Conservation (phyloP, 2,329 filamentous ascomycete species). For the Aspergillus carbonarius region DNA sequence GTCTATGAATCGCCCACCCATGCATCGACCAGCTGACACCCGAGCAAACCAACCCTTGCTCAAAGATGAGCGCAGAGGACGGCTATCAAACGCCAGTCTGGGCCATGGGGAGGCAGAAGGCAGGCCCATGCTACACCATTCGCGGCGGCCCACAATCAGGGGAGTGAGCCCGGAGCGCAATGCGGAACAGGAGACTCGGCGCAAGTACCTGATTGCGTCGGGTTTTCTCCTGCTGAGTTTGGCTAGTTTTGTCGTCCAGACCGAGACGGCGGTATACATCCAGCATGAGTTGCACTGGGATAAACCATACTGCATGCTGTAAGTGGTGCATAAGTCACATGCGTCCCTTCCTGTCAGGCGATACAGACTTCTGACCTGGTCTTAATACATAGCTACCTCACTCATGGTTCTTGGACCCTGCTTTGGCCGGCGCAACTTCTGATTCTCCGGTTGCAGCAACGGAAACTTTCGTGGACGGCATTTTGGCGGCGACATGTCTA, state of each 20-base stretch:
- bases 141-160: slow-evolving; percentile 67
- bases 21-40: slow-evolving; percentile 50
- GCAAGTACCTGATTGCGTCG: slow-evolving; percentile 82
- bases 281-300: slow-evolving; percentile 90
- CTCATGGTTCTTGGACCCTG: slow-evolving; percentile 88
- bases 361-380: background rate
- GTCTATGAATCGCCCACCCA: slow-evolving; percentile 46
- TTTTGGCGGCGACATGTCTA: slow-evolving; percentile 79
- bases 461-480: slow-evolving; percentile 71
- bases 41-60: slow-evolving; percentile 57
- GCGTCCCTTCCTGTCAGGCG: background rate
- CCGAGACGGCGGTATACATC: slow-evolving; percentile 92
- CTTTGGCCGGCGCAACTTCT: slow-evolving; percentile 84
- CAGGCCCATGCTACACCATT: slow-evolving; percentile 43
- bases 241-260: slow-evolving; percentile 88
- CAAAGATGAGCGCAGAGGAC: slow-evolving; percentile 45
- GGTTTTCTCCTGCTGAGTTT: slow-evolving; percentile 81
- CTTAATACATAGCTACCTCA: slow-evolving; percentile 63
- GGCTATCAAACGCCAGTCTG: slow-evolving; percentile 33
- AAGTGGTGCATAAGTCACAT: slow-evolving; percentile 30
- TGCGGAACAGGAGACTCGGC: slow-evolving; percentile 65
- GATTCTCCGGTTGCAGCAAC: slow-evolving; percentile 76
- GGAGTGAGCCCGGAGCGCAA: slow-evolving; percentile 71
- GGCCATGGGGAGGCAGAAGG: slow-evolving; percentile 33
- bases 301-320: slow-evolving; percentile 99